Percentiles rank a stretch among this genome's conserved stretches.
phyloP scores from a whole-genome alignment of 2,329 filamentous ascomycete genomes.

The Aspergillus tubingensis region DNA sequence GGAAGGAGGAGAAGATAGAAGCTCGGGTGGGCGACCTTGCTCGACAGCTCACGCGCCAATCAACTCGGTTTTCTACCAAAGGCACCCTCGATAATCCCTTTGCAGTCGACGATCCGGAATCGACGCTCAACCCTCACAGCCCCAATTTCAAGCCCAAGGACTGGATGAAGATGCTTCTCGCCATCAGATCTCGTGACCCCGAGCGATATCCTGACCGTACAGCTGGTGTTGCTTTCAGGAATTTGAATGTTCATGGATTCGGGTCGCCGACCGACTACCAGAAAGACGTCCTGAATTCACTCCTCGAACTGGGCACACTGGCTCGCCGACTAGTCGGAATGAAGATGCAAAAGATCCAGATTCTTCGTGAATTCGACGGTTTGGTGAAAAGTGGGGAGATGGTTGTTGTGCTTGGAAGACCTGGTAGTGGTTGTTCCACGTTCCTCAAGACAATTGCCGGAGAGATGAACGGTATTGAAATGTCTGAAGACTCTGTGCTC shows the following conservation, averaged over 20 bases:
- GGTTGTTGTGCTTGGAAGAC: constrained; percentile 52
- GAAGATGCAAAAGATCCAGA: constrained; percentile 39
- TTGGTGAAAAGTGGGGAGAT: constrained; percentile 56
- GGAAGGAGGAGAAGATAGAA: constrained; percentile 11
- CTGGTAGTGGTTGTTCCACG: constrained; percentile 65
- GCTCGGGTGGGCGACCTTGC: constrained; percentile 15
- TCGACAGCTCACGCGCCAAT: constrained; percentile 24
- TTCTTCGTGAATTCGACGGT: constrained; percentile 63
- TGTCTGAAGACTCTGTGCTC: constrained; percentile 40
- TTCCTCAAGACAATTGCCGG: constrained; percentile 80
- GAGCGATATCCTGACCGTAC: constrained; percentile 19
- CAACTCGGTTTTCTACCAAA: constrained; percentile 21
- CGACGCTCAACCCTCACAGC: constrained; percentile 22
- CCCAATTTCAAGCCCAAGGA: constrained; percentile 24
- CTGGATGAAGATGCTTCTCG: constrained; percentile 25
- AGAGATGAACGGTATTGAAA: constrained; percentile 73
- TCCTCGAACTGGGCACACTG: constrained; percentile 52
- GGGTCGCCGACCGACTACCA: constrained; percentile 68
- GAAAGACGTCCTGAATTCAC: constrained; percentile 61
- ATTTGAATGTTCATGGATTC: constrained; percentile 66
- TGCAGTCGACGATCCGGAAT: constrained; percentile 19
- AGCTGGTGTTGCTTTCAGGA: constrained; percentile 65
- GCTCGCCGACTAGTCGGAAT: constrained; percentile 14
- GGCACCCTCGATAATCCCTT: constrained; percentile 23
- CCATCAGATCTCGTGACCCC: constrained; percentile 22